Base-by-base conservation (phyloP, 2,329 filamentous ascomycete species). In the Calonectria pseudoreteaudii region DNA sequence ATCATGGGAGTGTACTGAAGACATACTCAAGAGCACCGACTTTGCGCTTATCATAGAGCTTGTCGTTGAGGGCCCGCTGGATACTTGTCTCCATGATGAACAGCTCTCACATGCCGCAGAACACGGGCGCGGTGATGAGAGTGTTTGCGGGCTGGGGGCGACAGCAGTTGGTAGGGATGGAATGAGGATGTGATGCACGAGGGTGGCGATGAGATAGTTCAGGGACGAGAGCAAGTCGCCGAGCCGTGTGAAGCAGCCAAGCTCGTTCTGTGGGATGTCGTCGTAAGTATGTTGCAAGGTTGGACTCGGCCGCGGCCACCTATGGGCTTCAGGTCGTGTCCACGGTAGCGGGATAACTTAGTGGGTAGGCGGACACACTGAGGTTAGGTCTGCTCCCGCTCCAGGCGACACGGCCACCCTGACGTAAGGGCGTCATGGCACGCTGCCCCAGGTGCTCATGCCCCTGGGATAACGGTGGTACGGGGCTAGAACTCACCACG, bases 31-130 rank as follows among this genome's bases (percentile, higher is more conserved):
- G 91, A 80, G 97, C 97, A 77, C 97, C 97, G 82, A 95, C 93
- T 86, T 99, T 99, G 83, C 97, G 92, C 89, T 97, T 98, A 84
- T 99, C 97, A 85, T 99, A 99, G 83, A 98, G 93, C 91, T 98
- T 99, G 87, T 99, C 97, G 84, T 97, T 98, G 83, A 99, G 90
- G 79, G 96, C 91, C 80, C 96, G 94, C 86, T 97, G 95, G 83
- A 98, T 95, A 83, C 93, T 93, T 82, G 91, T 89, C 88, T 98
- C 96, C 96, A 98, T 98, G 81, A 72, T 82, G 81, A 68, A 74
- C 74, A 70, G 73, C 73, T 75, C 74, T 75, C 73, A 78, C 79
- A 80, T 78, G 70, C 74, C 76, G 73, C 78, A 52, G 20, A 62
- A 70, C 71, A 38, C 41, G 28, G 36, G 53, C 60, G 72, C 71